Evolutionary conservation across 2,329 filamentous ascomycete species (phyloP).

Genomic region (Ascochyta rabiei): DNA sequence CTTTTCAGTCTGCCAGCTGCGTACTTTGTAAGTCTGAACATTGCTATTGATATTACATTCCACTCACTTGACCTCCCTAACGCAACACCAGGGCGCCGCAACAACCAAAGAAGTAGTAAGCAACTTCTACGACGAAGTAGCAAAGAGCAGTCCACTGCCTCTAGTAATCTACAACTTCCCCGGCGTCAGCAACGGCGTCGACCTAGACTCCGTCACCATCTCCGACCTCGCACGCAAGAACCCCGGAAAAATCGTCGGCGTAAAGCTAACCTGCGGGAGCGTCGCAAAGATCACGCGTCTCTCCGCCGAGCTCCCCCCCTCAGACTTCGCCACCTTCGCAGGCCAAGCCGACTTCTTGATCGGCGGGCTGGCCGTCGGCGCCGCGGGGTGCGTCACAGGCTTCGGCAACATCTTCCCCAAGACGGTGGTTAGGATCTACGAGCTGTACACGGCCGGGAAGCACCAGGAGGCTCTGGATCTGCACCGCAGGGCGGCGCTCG

Average conservation of each 20-base stretch:
- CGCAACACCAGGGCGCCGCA: constrained; percentile 39
- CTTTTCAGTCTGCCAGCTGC: constrained; percentile 47
- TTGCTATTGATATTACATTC: too few relatives aligned
- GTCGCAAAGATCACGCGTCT: constrained; percentile 74
- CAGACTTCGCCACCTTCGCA: constrained; percentile 70
- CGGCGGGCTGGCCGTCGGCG: constrained; percentile 59
- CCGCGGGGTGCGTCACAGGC: constrained; percentile 62
- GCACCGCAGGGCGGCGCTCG: constrained; percentile 67
- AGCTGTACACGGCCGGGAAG: constrained; percentile 65
- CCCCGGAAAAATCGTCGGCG: constrained; percentile 68
- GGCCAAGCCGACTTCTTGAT: constrained; percentile 76
- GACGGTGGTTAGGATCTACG: constrained; percentile 64
- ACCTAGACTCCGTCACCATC: constrained; percentile 71
- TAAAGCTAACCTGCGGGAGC: constrained; percentile 76
- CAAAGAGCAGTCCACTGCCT: constrained; percentile 64
- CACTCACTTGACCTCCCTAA: too few relatives aligned
- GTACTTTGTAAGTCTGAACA: constrained; percentile 37
- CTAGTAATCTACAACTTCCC: constrained; percentile 78
- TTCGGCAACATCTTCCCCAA: constrained; percentile 65
- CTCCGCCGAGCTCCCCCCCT: constrained; percentile 55
- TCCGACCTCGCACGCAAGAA: constrained; percentile 60
- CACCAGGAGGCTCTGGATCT: constrained; percentile 63
- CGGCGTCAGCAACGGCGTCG: constrained; percentile 68
- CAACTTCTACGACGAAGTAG: constrained; percentile 57
- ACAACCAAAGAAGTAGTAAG: constrained; percentile 51